phyloP scores from a whole-genome alignment of 331 rosid species.

The Prunus yedoensis region DNA sequence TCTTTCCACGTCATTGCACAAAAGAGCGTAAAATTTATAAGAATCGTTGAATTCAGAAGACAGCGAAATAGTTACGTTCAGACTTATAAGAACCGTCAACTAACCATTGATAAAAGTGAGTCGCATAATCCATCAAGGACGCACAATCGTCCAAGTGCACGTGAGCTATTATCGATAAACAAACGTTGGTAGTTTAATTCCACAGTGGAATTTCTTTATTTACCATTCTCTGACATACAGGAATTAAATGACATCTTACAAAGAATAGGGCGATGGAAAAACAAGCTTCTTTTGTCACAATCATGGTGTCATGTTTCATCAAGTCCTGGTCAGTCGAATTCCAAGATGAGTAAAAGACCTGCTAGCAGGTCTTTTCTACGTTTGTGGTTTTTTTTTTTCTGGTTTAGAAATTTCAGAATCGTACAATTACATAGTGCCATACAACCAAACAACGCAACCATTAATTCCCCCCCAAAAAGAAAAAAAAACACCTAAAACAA shows the following conservation, averaged over 20 bases:
- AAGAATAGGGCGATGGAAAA: neutral
- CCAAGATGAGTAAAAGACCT: neutral
- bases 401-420: neutral
- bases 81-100: too few relatives aligned
- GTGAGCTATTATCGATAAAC: too few relatives aligned
- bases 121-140: neutral
- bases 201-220: too few relatives aligned
- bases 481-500: slow-evolving; percentile 24
- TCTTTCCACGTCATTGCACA: too few relatives aligned
- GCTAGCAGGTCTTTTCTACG: neutral
- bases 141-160: too few relatives aligned
- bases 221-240: neutral
- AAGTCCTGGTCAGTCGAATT: slow-evolving; percentile 17
- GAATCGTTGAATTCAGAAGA: too few relatives aligned
- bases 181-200: too few relatives aligned
- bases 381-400: neutral
- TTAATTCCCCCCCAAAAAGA: slow-evolving; percentile 1
- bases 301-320: slow-evolving; percentile 9
- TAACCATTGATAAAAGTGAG: neutral
- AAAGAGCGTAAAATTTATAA: too few relatives aligned
- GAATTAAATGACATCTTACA: neutral
- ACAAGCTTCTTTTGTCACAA: slow-evolving; percentile 21
- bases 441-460: slow-evolving; percentile 35
- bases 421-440: neutral
- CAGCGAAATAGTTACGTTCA: too few relatives aligned